Evolutionary conservation across 2,329 filamentous ascomycete species (phyloP).

Genomic region (Aureobasidium sp.): DNA sequence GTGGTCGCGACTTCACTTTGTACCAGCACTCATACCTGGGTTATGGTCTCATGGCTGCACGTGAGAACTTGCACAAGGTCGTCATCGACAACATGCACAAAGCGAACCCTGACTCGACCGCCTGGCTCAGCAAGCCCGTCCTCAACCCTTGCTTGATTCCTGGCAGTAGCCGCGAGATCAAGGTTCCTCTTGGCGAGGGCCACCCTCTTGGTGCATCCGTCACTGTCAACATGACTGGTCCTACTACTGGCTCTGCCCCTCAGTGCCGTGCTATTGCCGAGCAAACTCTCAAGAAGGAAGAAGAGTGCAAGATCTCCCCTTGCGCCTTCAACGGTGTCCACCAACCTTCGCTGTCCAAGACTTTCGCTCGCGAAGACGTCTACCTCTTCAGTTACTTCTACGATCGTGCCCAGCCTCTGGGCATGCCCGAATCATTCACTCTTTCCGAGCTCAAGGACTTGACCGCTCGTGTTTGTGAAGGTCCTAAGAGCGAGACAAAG

Average conservation of each 20-base stretch:
- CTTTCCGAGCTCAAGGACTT: slow-evolving; percentile 83
- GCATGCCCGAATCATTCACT: slow-evolving; percentile 98
- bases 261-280: slow-evolving; percentile 89
- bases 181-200: slow-evolving; percentile 60
- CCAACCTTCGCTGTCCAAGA: slow-evolving; percentile 86
- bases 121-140: slow-evolving; percentile 66
- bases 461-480: slow-evolving; percentile 75
- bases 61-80: slow-evolving; percentile 72
- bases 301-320: slow-evolving; percentile 72
- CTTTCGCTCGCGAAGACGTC: slow-evolving; percentile 82
- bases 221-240: slow-evolving; percentile 82
- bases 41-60: slow-evolving; percentile 92
- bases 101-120: slow-evolving; percentile 47
- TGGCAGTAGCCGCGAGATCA: slow-evolving; percentile 66
- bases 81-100: slow-evolving; percentile 66
- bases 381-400: slow-evolving; percentile 98
- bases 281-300: slow-evolving; percentile 83
- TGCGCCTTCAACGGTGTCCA: slow-evolving; percentile 98
- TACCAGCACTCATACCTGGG: slow-evolving; percentile 98
- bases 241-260: slow-evolving; percentile 64
- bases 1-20: slow-evolving; percentile 80
- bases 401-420: slow-evolving; percentile 85
- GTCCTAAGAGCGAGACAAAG: slow-evolving; percentile 60
- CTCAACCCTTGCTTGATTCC: slow-evolving; percentile 81
- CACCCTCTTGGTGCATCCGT: slow-evolving; percentile 60